Conservation (phyloP, 306 rosid species). For the Rubus parviflorus region DNA sequence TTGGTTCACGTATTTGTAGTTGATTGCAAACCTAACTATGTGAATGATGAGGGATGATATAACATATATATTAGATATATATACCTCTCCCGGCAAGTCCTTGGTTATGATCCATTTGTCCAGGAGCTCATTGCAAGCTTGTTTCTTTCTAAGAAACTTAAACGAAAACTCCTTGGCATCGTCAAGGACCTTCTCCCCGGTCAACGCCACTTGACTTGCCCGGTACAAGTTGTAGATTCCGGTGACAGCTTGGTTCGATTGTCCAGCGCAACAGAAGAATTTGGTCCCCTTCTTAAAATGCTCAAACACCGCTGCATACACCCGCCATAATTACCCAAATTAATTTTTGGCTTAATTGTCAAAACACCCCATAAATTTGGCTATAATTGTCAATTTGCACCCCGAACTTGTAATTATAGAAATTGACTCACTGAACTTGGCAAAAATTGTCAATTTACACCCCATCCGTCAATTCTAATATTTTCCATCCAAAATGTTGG, state of each 20-base stretch:
- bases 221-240: conserved; percentile 76
- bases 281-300: conserved; percentile 69
- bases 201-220: conserved; percentile 60
- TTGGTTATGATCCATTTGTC: conserved; percentile 93
- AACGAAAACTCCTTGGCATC: conserved; percentile 60
- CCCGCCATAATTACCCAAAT: neutral
- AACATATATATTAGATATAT: neutral
- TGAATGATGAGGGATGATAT: too few species aligned
- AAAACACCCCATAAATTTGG: too few species aligned
- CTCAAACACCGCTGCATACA: conserved; percentile 62
- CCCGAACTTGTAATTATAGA: too few species aligned
- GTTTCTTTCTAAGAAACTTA: conserved; percentile 57
- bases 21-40: too few species aligned
- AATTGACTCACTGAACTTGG: too few species aligned
- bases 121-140: conserved; percentile 53
- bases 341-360: too few species aligned
- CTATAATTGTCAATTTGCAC: too few species aligned
- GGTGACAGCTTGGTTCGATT: conserved; percentile 75
- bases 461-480: too few species aligned
- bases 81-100: conserved; percentile 78
- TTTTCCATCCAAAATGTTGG: too few species aligned
- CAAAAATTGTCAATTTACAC: too few species aligned
- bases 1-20: too few species aligned
- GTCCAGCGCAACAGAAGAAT: conserved; percentile 77
- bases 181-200: conserved; percentile 69